Evolutionary conservation across 257 asterid genomes (phyloP).

Genomic region (Pogostemon cablin): DNA sequence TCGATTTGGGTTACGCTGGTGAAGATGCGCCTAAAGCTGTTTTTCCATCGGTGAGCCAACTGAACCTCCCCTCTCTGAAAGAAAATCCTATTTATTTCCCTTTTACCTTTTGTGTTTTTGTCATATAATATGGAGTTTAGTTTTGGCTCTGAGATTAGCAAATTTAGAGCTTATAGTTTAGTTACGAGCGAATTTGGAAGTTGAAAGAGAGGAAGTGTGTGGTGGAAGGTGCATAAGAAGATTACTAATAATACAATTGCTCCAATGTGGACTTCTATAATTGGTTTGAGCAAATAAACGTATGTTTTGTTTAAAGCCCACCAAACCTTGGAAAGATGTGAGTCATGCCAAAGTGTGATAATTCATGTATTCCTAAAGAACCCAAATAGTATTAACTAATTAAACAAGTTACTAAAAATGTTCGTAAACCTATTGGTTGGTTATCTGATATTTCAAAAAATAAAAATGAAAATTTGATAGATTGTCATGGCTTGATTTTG

Average conservation of each 20-base stretch:
- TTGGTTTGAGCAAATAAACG: not conserved
- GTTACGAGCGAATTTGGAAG: slow-evolving; percentile 7
- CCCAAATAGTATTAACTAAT: not conserved
- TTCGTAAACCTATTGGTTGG: not conserved
- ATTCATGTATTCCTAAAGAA: not conserved
- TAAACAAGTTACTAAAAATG: not conserved
- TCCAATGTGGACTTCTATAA: not conserved
- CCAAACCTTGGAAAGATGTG: not conserved
- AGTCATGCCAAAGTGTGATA: not conserved
- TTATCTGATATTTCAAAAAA: not conserved
- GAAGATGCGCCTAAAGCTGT: slow-evolving; percentile 99
- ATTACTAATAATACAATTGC: not conserved
- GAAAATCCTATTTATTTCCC: not conserved
- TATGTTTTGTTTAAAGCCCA: not conserved
- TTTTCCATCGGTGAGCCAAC: slow-evolving; percentile 79
- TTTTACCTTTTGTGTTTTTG: not conserved
- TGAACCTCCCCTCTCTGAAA: slow-evolving; percentile 6
- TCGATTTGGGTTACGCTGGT: slow-evolving; percentile 96
- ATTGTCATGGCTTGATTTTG: not conserved
- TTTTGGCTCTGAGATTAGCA: slow-evolving; percentile 18
- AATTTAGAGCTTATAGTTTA: not conserved
- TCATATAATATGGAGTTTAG: slow-evolving; percentile 17
- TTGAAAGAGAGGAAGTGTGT: slow-evolving; percentile 17
- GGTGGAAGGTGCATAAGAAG: slow-evolving; percentile 12
- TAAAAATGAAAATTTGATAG: too few species aligned